Evolutionary conservation across 2,329 filamentous ascomycete genomes (phyloP).

Genomic region (Rosellinia necatrix): DNA sequence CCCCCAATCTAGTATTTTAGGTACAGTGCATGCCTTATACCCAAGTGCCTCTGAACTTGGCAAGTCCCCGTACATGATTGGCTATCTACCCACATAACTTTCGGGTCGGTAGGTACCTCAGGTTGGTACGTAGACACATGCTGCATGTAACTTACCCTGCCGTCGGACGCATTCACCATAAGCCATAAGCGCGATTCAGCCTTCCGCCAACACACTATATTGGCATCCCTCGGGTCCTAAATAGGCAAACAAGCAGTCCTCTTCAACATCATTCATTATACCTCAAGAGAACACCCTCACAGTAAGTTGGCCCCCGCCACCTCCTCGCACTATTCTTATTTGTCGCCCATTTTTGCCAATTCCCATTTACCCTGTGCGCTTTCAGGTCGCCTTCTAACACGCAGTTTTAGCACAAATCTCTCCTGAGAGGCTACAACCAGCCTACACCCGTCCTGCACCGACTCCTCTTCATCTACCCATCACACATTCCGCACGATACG

Average conservation of each 20-base stretch:
- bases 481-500: not conserved
- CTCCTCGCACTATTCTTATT: not conserved
- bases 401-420: not conserved
- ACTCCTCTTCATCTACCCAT: not conserved
- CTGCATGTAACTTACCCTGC: not conserved
- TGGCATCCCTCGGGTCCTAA: not conserved
- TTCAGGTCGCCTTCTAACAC: slow-evolving; percentile 10
- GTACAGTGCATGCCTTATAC: no score
- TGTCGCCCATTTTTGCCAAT: not conserved
- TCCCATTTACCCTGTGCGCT: slow-evolving; percentile 2
- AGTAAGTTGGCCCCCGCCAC: not conserved
- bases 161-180: slow-evolving; percentile 2
- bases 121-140: no score
- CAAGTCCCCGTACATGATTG: no score
- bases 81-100: no score
- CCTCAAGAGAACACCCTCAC: not conserved
- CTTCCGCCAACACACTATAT: slow-evolving; percentile 19
- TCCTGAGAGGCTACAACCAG: slow-evolving; percentile 8
- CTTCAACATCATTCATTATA: slow-evolving; percentile 5
- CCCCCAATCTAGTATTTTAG: not conserved
- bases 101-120: no score
- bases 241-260: slow-evolving; percentile 4
- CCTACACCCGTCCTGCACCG: not conserved
- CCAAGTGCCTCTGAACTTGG: no score
- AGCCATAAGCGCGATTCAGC: slow-evolving; percentile 24